Evolutionary conservation across 78 protist species (phyloP), one percentile per base, ranked within the genome.

Genomic region (Protostelium mycophagum): DNA sequence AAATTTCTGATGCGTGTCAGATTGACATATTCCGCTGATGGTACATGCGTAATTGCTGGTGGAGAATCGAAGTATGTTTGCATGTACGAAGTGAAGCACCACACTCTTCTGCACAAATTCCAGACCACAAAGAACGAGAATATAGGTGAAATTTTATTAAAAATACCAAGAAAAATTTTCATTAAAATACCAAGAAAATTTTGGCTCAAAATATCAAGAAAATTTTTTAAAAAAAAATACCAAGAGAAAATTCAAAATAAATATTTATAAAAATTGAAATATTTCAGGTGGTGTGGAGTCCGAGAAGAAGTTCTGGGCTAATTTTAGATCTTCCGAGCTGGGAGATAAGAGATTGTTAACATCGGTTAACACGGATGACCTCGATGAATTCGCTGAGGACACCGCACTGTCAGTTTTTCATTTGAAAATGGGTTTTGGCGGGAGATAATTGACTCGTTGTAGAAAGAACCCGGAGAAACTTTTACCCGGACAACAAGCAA

Each of bases 41-140:
- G 98, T 34, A 10, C 28, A 36, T 83, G 84, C 85, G 0, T 98
- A 0, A 85, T 98, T 29, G 97, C 97, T 0, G 96, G 96, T 31
- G 99, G 99, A 85, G 85, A 90, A 51, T 35, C 91, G 83, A 94
- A 95, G 90, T 97, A 87, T 86, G 94, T 97, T 31, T 97, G 98
- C 91, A 88, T 98, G 85, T 98, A 98, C 90, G 87, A 87, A 84
- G 89, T 93, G 34, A 38, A 63, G 28, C 88, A 94, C 87, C 88
- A 83, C 25, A 83, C 87, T 35, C 92, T 95, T 28, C 73, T 96
- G 36, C 87, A 85, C 90, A 94, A 92, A 35, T 92, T 87, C 36
- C 91, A 90, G 88, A 86, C 88, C 0, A 51, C 91, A 0, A 0
- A n/a, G 1, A 92, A 92, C 63, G 73, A 51, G 73, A 51, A 51